A percentile compares a stretch with the other conserved stretches of the same genome.
These are phyloP conservation scores for Erodium trifolium DNA, from an alignment of 441 rosid genomes.

Conservation along the genomic window DNA sequence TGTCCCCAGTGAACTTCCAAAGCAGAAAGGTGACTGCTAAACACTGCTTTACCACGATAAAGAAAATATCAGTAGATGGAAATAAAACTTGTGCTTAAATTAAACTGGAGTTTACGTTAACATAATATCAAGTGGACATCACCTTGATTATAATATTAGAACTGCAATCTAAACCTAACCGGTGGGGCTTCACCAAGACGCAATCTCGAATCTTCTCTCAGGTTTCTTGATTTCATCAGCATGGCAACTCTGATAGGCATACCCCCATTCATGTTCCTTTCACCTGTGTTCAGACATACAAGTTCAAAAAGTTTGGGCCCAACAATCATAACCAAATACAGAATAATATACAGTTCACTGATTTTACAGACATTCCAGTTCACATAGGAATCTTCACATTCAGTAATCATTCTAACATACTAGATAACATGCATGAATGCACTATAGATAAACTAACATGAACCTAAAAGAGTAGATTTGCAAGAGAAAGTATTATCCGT, in stretches of 20 bases:
- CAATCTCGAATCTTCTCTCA: not conserved
- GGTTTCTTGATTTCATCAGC: not conserved
- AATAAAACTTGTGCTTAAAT: not conserved
- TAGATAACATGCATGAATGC: no score
- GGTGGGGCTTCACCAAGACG: not conserved
- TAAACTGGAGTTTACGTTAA: not conserved
- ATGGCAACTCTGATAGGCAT: not conserved
- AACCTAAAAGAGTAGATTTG: not conserved
- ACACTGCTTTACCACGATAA: slow-evolving; percentile 6
- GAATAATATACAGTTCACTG: not conserved
- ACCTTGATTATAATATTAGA: slow-evolving; percentile 5
- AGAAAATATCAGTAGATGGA: not conserved
- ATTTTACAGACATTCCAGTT: not conserved
- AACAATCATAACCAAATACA: not conserved
- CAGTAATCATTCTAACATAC: not conserved
- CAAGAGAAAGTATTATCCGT: not conserved
- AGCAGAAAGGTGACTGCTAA: slow-evolving; percentile 21
- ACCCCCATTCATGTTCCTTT: not conserved
- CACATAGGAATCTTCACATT: not conserved
- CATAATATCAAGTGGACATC: slow-evolving; percentile 17
- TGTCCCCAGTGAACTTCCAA: slow-evolving; percentile 10
- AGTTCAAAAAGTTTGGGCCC: not conserved
- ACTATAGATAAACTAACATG: not conserved
- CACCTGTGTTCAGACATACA: not conserved
- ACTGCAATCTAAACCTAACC: not conserved